Conservation (phyloP, 2,329 filamentous ascomycete genomes). For the Dryadomyces quercus-mongolicae region DNA sequence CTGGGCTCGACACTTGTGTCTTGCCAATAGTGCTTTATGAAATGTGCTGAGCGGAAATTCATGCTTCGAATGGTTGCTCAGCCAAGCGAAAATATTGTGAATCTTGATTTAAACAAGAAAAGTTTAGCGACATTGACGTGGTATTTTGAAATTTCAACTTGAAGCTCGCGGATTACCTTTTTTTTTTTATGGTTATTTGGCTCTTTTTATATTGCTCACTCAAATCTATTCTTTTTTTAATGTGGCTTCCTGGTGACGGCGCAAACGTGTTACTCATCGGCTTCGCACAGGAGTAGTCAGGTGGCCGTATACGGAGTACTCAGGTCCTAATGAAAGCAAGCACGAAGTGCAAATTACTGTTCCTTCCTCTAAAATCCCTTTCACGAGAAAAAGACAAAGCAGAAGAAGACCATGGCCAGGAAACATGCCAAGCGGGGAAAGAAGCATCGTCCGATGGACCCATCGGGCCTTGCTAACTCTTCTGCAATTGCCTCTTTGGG, state of each 20-base stretch:
- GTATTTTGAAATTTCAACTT: neutral
- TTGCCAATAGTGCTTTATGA: constrained; percentile 1
- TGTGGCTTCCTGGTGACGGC: too few species aligned
- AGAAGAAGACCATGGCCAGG: neutral
- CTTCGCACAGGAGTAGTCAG: too few species aligned
- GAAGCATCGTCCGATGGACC: neutral
- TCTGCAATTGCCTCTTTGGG: neutral
- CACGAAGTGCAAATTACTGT: neutral
- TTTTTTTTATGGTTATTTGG: too few species aligned
- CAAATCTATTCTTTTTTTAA: too few species aligned
- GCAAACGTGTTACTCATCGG: too few species aligned
- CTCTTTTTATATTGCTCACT: too few species aligned
- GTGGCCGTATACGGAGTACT: too few species aligned
- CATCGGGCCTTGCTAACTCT: neutral
- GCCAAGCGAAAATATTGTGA: too few species aligned
- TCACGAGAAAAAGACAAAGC: neutral
- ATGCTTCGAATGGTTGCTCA: neutral
- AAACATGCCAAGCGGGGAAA: neutral
- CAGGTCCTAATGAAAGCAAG: neutral
- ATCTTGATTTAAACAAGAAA: neutral
- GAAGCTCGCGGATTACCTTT: too few species aligned
- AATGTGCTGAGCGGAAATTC: neutral
- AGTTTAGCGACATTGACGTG: neutral
- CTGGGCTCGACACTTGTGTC: neutral
- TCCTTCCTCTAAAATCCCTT: too few species aligned